These are phyloP conservation scores for Paramecium biaurelia DNA, from an alignment of 73 alveolate genomes.

Conservation along the genomic window DNA sequence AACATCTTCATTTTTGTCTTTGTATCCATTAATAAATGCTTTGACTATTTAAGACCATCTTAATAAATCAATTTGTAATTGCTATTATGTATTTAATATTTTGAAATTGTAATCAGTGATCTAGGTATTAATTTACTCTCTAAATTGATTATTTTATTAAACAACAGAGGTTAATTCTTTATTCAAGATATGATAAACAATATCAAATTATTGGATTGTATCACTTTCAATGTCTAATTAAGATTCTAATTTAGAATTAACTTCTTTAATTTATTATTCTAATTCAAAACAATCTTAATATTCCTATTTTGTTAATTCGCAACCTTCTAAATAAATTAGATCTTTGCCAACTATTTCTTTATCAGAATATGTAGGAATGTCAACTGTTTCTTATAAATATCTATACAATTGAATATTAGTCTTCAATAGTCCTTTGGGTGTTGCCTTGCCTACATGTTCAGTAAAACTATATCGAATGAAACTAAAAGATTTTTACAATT, in stretches of 20 bases:
- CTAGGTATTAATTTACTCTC: not conserved
- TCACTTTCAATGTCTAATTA: not conserved
- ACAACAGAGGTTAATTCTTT: not conserved
- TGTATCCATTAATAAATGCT: not conserved
- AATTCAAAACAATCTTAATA: not conserved
- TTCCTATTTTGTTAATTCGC: not conserved
- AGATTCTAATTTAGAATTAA: not conserved
- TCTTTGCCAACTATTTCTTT: slow-evolving; percentile 3
- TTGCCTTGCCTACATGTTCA: not conserved
- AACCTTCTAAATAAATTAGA: not conserved
- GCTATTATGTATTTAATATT: not conserved
- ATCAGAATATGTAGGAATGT: not conserved
- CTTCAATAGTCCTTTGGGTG: not conserved
- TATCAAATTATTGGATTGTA: not conserved
- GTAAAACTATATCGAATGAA: slow-evolving; percentile 33
- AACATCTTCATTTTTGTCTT: not conserved
- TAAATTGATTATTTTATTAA: not conserved
- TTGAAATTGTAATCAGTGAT: not conserved
- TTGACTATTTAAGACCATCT: not conserved
- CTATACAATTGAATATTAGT: not conserved
- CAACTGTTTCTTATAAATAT: not conserved
- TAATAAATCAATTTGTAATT: not conserved
- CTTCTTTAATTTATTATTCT: not conserved
- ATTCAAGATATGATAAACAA: not conserved
- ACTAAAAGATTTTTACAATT: slow-evolving; percentile 25